Evolutionary conservation across 306 rosid species (phyloP), one percentile per base, ranked within the genome.

Genomic region (Heteromeles arbutifolia): DNA sequence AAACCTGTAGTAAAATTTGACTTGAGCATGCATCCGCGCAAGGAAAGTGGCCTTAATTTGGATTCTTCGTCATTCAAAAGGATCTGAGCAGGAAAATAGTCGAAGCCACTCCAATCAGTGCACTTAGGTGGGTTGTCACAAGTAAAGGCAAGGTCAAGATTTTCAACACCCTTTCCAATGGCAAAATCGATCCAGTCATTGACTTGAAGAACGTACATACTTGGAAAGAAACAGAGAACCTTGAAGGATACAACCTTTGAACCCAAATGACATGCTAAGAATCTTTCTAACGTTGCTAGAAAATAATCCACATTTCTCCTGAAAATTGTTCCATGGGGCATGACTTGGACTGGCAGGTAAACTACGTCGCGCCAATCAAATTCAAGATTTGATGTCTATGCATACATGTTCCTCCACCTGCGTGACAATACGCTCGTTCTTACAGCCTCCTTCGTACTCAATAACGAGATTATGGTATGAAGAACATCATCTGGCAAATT

Each of bases 401-500:
- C 76, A 57, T 72, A 22, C 39, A 72, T 39, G 10, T 72, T 37
- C 53, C 24, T 57, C 76, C 76, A 57, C 67, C 54, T 39, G 21
- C 18, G 67, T 8, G 67, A 72, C 44, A 72, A 22, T 22, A 34
- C 17, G 45, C 76, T 72, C 2, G 68, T 73, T 52, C 32, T 7
- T 39, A 73, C 65, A 41, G 76, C 76, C 39, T 58, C 76, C 67
- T 26, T 73, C 76, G 41, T 13, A 37, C 67, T 58, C 67, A 73
- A 39, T 5, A 73, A 73, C 28, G 76, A 58, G 39, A 73, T 37
- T 25, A 73, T 73, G 48, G 48, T 63, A 57, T 39, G 37, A 58
- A 73, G 54, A 45, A 73, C 45, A 73, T 73, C 76, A 73, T 73
- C 76, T 11, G 67, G 76, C 67, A 73, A 73, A 25, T 45, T 45